phyloP scores from a whole-genome alignment of 2,329 filamentous ascomycete species.

The Xylaria sp. region DNA sequence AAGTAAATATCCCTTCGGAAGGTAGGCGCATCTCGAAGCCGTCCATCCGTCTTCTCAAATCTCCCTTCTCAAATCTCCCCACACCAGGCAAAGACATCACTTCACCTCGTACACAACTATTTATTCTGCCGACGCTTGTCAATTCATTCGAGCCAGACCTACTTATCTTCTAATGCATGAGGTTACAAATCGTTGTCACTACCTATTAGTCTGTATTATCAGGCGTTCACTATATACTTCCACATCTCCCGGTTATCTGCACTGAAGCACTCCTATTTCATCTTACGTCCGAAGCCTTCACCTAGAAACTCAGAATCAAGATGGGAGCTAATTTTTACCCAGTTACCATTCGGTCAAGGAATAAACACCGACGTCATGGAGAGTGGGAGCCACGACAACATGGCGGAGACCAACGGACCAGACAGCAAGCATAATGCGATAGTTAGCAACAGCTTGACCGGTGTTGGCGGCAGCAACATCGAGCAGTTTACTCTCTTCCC shows the following conservation, averaged over 20 bases:
- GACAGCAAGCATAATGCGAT: background rate
- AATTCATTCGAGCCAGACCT: too few relatives aligned
- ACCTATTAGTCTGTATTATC: too few relatives aligned
- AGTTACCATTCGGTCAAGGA: background rate
- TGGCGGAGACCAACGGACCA: background rate
- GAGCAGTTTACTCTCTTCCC: slow-evolving; percentile 8
- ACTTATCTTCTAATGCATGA: too few relatives aligned
- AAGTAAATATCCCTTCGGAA: background rate
- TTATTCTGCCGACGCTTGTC: too few relatives aligned
- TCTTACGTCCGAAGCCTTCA: background rate
- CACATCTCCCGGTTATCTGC: background rate
- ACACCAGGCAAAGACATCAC: background rate
- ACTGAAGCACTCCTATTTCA: background rate
- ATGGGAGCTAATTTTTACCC: background rate
- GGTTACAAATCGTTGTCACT: too few relatives aligned
- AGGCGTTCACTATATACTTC: background rate
- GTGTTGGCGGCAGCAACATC: background rate
- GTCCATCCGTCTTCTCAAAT: background rate
- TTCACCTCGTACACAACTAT: background rate
- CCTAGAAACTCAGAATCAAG: background rate
- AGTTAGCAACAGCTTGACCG: background rate
- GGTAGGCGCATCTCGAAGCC: background rate
- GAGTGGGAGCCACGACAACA: background rate
- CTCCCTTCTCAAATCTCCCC: background rate
- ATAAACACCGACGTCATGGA: background rate